A percentile compares a stretch with the other conserved stretches of the same genome.
phyloP scores from a whole-genome alignment of 2,329 filamentous ascomycete species.

The Trichophyton verrucosum region DNA sequence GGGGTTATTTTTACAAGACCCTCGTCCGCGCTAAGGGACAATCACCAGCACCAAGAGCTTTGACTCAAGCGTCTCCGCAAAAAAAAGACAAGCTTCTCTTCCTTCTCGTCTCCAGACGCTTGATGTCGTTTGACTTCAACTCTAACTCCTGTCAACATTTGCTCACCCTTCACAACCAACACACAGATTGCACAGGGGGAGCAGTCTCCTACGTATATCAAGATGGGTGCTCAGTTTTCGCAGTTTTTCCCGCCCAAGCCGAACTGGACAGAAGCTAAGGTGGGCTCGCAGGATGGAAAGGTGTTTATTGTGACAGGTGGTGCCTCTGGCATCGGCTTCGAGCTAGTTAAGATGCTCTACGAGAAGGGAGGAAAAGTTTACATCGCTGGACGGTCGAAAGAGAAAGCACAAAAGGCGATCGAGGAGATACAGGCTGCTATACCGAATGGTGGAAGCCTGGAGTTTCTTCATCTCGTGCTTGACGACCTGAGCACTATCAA shows the following conservation, averaged over 20 bases:
- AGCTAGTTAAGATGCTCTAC: constrained; percentile 31
- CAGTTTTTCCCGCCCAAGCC: constrained; percentile 13
- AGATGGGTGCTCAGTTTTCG: constrained; percentile 4
- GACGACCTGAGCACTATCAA: constrained; percentile 31
- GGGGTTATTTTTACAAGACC: not conserved
- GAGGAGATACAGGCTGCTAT: constrained; percentile 22
- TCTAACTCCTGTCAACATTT: not conserved
- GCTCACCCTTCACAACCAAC: not conserved
- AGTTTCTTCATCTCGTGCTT: constrained; percentile 30
- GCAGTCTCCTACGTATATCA: not conserved
- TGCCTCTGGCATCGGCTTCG: constrained; percentile 30
- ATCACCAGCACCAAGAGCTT: not conserved
- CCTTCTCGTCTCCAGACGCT: not conserved
- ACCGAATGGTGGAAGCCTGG: constrained; percentile 18
- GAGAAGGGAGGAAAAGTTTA: constrained; percentile 34
- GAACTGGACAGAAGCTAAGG: constrained; percentile 15
- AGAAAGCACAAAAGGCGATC: constrained; percentile 31
- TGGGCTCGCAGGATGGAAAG: constrained; percentile 17
- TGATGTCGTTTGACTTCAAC: not conserved
- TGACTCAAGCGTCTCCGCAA: not conserved
- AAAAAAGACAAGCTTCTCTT: not conserved
- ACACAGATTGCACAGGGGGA: not conserved
- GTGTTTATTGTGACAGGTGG: constrained; percentile 31
- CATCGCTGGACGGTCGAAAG: constrained; percentile 30
- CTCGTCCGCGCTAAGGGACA: not conserved